phyloP scores from a whole-genome alignment of 352 stramenopile species.

The Lagenidium sp. region DNA sequence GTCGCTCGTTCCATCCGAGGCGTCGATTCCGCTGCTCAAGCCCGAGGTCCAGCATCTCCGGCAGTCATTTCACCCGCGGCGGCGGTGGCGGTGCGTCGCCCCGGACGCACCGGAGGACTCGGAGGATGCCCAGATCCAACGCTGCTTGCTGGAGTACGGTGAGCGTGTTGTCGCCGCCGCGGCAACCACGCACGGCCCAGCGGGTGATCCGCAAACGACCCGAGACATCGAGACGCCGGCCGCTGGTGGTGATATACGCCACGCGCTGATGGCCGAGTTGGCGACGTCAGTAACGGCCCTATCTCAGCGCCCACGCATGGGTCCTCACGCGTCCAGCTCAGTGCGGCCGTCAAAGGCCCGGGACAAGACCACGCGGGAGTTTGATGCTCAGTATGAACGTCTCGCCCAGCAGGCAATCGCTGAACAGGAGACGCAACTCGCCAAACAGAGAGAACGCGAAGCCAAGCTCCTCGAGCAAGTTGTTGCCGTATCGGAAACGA shows the following conservation, averaged over 20 bases:
- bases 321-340: too few species aligned
- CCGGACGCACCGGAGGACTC: constrained; percentile 18
- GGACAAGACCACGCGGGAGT: too few species aligned
- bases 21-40: constrained; percentile 11
- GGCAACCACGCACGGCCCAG: too few species aligned
- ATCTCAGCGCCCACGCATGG: background rate
- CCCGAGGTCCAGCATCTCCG: constrained; percentile 36
- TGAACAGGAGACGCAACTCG: constrained; percentile 34
- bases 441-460: constrained; percentile 34
- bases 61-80: constrained; percentile 23
- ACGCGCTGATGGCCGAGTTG: constrained; percentile 11
- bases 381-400: constrained; percentile 57
- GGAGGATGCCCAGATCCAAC: constrained; percentile 66
- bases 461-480: constrained; percentile 39
- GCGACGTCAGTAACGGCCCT: constrained; percentile 3
- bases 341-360: too few species aligned
- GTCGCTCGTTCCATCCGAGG: background rate
- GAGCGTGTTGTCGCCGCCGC: constrained; percentile 25
- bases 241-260: background rate
- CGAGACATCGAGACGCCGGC: too few species aligned
- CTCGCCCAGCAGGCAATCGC: constrained; percentile 33
- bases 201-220: too few species aligned
- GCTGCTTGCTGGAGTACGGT: constrained; percentile 77
- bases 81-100: constrained; percentile 33
- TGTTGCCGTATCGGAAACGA: constrained; percentile 21